Base-by-base conservation (phyloP, 2,329 filamentous ascomycete genomes). In the Colletotrichum musicola region DNA sequence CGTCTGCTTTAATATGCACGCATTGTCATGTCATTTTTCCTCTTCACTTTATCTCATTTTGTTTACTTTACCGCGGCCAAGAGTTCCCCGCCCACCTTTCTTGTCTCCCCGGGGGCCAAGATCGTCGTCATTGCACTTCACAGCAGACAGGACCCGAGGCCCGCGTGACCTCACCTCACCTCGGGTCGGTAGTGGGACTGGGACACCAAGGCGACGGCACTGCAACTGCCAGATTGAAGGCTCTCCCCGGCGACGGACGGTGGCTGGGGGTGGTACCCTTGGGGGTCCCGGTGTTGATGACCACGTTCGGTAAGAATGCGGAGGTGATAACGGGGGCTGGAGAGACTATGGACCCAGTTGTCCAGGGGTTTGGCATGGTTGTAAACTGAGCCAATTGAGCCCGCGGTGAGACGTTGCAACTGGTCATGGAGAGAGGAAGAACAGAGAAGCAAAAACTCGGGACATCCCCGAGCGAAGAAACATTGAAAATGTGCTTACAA, bases 231-330 rank as follows among this genome's bases (percentile, higher is more conserved):
- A 27, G 38, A 30, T 42, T 42, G 12, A 14, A 14, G 13, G 13
- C 13, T 42, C 13, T n/a, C 56, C 56, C 55, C 42, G 44, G 47
- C 49, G 38, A 14, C 50, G 42, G 30, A 18, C 50, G 42, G 65
- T 65, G 55, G 55, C 55, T 50, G 62, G 62, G 30, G 30, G 9
- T 35, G 30, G 30, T 4, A 35, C 7, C 30, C 51, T 54, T 44
- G 55, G 22, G 22, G 22, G 62, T 53, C 10, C 30, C 55, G 62
- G 65, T 61, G 55, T 56, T 65, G 62, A 60, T 68, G 65, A 54
- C 65, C 65, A 35, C 18, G 65, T 60, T 68, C 40, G 66, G 66
- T 56, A 61, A 68, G 66, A 56, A 65, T 56, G 62, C 55, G 66
- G 66, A 68, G 62, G 62, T 55, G 66, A 65, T 68, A 51, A 42